Evolutionary conservation across 495 filamentous ascomycete genomes (phyloP), one percentile per base, ranked within the genome.

Genomic region (Aspergillus hancockii): DNA sequence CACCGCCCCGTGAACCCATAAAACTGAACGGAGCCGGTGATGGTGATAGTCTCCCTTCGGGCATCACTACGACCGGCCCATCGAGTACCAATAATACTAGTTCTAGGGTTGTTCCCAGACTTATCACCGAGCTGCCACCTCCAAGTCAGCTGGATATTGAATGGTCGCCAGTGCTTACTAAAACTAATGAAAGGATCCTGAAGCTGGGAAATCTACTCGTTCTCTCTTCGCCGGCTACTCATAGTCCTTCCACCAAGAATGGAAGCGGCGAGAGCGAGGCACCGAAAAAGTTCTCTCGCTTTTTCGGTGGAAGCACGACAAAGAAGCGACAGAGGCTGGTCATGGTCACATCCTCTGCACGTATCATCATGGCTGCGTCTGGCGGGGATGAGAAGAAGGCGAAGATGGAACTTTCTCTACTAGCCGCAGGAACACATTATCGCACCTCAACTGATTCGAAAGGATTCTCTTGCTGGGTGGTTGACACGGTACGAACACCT

Each of bases 101-200:
- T 52, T 68, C 75, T 4, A 77, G 85, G 45, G 81, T 84, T 23
- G 87, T 91, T 21, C 87, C 92, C 12, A 83, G 92, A 58, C 85
- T 97, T 41, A 94, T 98, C 57, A 98, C 95, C 2, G 95, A 99
- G 70, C 80, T 99, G 25, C 92, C 95, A 2, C 93, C 95, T 31
- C 95, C 95, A 10, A 96, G 89, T 57, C 95, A 99, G 70, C 80
- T 99, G 16, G 95, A 99, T 72, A 96, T 99, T 57, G 95, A 98
- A 74, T 99, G 95, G 95, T 97, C 93, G 2, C 95, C 95, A 9
- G 95, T 99, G 3, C 75, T 99, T 54, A 96, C 90, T 31, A 88
- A 85, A 56, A 85, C 83, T 57, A 97, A 97, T 66, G 95, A 99
- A 76, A 82, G 95, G 50, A 99, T 99, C 55, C 70, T 99, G 59